Evolutionary conservation across 148 eudicot species (phyloP), one percentile per base, ranked within the genome.

Genomic region (Dysphania ambrosioides): DNA sequence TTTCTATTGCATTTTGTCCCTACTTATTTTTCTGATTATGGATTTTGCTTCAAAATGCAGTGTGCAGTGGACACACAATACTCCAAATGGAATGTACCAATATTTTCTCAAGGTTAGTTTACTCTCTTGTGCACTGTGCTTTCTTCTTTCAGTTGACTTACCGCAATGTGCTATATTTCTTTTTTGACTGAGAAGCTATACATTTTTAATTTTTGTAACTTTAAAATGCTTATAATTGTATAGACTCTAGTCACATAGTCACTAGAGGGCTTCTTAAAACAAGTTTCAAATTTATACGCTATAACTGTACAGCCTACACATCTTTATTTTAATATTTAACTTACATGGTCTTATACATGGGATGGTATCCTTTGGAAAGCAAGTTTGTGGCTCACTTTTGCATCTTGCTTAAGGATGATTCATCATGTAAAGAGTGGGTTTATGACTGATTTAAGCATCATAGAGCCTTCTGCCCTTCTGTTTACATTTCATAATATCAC

Each of bases 91-190:
- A 59, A 87, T 89, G 89, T 96, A 96, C 79, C 94, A 96, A 74
- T 96, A 96, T 83, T 96, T 96, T 80, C 77, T 96, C 77, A 96
- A 96, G 99, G 99, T 96, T 67, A 66, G 88, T 72, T 36, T 71
- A 68, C 42, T 75, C 5, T 40, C 36, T 68, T 70, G 42, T 75
- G 41, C 61, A 31, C 70, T 77, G 55, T 71, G 36, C 47, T 44
- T 30, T 40, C 34, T 61, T 29, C 60, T 44, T n/a, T 75, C 41
- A 40, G 42, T 26, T 73, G 49, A 47, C 35, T 34, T 24, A 38
- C 49, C 34, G n/a, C 21, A 49, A 27, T 49, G 27, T 67, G 49
- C 56, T 72, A 42, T 34, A 12, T 74, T 40, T 68, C 34, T 24
- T 3, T 49, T 21, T 30, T 5, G 40, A 4, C 8, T 36, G 8